Conservation (phyloP, 1,139 yeast species). For the Casaregolazyma lundiana region DNA sequence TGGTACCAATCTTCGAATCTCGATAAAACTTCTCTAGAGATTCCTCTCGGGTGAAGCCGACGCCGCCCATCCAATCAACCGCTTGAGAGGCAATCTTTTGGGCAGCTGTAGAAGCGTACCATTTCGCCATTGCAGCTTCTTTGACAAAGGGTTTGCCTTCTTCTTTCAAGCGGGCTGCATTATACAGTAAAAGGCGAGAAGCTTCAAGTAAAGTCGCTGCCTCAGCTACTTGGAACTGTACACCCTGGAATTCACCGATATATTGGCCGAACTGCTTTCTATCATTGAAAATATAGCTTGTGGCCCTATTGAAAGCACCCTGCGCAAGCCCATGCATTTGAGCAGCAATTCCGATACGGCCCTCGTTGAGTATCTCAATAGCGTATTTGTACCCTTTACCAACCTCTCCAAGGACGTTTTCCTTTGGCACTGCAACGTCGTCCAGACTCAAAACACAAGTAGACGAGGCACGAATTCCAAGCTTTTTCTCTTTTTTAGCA, state of each 20-base stretch:
- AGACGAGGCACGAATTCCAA: conserved; percentile 43
- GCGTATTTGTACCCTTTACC: conserved; percentile 46
- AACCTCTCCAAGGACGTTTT: conserved; percentile 40
- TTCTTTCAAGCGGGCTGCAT: conserved; percentile 44
- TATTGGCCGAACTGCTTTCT: conserved; percentile 42
- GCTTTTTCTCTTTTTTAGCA: conserved; percentile 43
- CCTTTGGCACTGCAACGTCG: conserved; percentile 40
- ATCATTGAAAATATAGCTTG: conserved; percentile 38
- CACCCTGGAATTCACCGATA: conserved; percentile 44
- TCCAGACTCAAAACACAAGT: conserved; percentile 42
- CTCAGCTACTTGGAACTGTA: conserved; percentile 45
- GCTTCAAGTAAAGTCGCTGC: conserved; percentile 44
- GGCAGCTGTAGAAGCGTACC: conserved; percentile 41
- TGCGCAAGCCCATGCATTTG: conserved; percentile 44
- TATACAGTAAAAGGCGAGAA: conserved; percentile 40
- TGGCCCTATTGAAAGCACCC: conserved; percentile 42
- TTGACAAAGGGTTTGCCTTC: conserved; percentile 38
- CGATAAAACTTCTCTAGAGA: conserved; percentile 41
- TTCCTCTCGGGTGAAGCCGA: conserved; percentile 44
- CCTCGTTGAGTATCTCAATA: conserved; percentile 42
- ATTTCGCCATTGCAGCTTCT: conserved; percentile 45
- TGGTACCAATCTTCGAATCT: conserved; percentile 44
- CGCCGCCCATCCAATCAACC: conserved; percentile 47
- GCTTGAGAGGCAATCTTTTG: conserved; percentile 39
- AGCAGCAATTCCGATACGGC: conserved; percentile 44